Evolutionary conservation across 805 yeast genomes (phyloP).

Genomic region (Monosporozyma siamensis): DNA sequence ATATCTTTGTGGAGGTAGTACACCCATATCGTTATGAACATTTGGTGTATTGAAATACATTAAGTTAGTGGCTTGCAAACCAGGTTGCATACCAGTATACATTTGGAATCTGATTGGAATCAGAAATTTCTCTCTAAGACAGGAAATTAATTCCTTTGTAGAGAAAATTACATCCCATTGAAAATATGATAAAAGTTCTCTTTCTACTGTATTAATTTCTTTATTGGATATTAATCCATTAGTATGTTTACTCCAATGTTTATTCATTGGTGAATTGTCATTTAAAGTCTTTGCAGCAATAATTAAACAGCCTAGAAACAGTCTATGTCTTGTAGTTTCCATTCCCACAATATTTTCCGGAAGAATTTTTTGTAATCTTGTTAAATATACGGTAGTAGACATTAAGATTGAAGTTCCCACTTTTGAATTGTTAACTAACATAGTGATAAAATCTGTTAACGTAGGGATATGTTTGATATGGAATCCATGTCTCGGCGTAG

Average conservation of each 20-base stretch:
- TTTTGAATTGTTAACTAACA: conserved; percentile 68
- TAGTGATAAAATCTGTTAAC: conserved; percentile 57
- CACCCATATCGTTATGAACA: neutral
- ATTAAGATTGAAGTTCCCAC: conserved; percentile 92
- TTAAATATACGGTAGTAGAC: conserved; percentile 81
- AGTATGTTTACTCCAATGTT: conserved; percentile 93
- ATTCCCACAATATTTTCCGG: conserved; percentile 89
- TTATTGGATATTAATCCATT: conserved; percentile 66
- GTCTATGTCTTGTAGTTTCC: conserved; percentile 84
- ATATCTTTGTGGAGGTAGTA: neutral
- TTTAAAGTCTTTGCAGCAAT: conserved; percentile 89
- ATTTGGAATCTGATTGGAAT: conserved; percentile 51
- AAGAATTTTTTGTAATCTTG: conserved; percentile 62
- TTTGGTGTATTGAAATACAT: neutral
- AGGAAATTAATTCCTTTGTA: conserved; percentile 58
- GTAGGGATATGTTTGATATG: conserved; percentile 30
- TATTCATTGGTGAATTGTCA: conserved; percentile 91
- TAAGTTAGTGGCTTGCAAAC: neutral
- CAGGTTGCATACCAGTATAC: neutral
- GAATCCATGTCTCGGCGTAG: conserved; percentile 8
- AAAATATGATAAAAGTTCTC: conserved; percentile 72
- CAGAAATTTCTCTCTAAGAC: conserved; percentile 60
- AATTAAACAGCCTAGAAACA: conserved; percentile 80
- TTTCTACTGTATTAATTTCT: conserved; percentile 87
- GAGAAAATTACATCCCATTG: conserved; percentile 78